A percentile compares a stretch with the other conserved stretches of the same genome.
phyloP scores from a whole-genome alignment of 345 rosid genomes.

The Eucalyptus fibrosa region DNA sequence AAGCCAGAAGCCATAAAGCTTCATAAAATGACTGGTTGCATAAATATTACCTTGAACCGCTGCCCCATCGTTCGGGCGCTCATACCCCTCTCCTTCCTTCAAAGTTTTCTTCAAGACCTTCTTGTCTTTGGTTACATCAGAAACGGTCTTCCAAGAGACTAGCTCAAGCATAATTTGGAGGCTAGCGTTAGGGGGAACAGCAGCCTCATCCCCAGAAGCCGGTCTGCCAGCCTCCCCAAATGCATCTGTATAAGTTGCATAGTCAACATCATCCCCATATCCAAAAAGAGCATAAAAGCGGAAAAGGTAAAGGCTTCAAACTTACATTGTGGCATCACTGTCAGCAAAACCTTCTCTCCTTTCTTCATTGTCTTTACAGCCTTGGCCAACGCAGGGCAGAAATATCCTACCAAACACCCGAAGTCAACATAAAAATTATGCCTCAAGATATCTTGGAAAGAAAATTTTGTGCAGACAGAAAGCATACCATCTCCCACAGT shows the following conservation, averaged over 20 bases:
- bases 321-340: constrained; percentile 1
- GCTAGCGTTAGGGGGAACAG: not conserved
- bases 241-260: not conserved
- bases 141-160: constrained; percentile 2
- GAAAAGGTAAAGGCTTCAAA: not conserved
- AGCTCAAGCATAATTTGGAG: not conserved
- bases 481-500: constrained; percentile 1
- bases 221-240: constrained; percentile 1
- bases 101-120: constrained; percentile 2
- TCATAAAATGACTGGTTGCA: not conserved
- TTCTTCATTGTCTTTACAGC: constrained; percentile 7
- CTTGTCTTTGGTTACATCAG: constrained; percentile 1
- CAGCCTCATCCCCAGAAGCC: not conserved
- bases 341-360: constrained; percentile 1
- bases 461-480: not conserved
- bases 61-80: constrained; percentile 2
- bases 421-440: not conserved
- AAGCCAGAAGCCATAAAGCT: not conserved
- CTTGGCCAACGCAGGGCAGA: constrained; percentile 4
- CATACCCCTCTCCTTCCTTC: constrained; percentile 10
- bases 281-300: not conserved
- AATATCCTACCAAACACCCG: not conserved
- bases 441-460: not conserved
- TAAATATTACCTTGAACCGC: not conserved
- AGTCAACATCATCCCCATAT: not conserved